These are phyloP conservation scores for Rhizopus sp. DNA, from an alignment of 371 early-diverging fungal species.

Conservation along the genomic window DNA sequence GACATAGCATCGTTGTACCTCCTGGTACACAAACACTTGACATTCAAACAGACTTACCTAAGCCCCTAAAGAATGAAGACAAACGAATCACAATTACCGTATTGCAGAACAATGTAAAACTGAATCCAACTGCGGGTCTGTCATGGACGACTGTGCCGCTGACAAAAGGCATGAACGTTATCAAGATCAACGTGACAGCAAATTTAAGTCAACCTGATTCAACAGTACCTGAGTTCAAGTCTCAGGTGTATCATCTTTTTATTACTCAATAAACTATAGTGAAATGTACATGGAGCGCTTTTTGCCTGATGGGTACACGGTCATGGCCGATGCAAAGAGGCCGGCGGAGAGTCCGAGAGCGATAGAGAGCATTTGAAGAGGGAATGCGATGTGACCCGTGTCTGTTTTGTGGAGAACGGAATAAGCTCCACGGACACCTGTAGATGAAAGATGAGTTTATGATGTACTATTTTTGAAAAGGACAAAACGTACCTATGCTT, in stretches of 20 bases:
- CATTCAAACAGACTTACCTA: constrained; percentile 27
- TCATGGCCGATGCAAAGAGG: constrained; percentile 47
- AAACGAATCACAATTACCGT: constrained; percentile 31
- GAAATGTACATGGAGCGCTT: constrained; percentile 40
- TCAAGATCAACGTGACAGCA: constrained; percentile 41
- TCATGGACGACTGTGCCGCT: constrained; percentile 30
- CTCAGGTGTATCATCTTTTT: constrained; percentile 42
- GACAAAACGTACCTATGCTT: constrained; percentile 40
- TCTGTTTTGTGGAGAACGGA: constrained; percentile 39
- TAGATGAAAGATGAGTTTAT: constrained; percentile 1
- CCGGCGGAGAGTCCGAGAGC: constrained; percentile 47
- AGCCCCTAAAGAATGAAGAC: constrained; percentile 23
- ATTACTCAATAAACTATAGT: constrained; percentile 32
- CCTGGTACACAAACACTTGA: constrained; percentile 23
- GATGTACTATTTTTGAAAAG: not conserved
- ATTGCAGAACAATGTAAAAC: constrained; percentile 34
- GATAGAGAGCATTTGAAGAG: constrained; percentile 42
- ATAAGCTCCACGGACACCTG: constrained; percentile 50
- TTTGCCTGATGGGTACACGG: constrained; percentile 47
- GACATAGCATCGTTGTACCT: constrained; percentile 36
- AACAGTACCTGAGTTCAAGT: constrained; percentile 32
- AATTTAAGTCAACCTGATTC: constrained; percentile 33
- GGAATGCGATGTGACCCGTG: constrained; percentile 27
- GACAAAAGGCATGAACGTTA: constrained; percentile 29
- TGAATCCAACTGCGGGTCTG: constrained; percentile 19